Evolutionary conservation across 1,284 basidiomycete species (phyloP).

Genomic region (Kalmanozyma brasiliensis): DNA sequence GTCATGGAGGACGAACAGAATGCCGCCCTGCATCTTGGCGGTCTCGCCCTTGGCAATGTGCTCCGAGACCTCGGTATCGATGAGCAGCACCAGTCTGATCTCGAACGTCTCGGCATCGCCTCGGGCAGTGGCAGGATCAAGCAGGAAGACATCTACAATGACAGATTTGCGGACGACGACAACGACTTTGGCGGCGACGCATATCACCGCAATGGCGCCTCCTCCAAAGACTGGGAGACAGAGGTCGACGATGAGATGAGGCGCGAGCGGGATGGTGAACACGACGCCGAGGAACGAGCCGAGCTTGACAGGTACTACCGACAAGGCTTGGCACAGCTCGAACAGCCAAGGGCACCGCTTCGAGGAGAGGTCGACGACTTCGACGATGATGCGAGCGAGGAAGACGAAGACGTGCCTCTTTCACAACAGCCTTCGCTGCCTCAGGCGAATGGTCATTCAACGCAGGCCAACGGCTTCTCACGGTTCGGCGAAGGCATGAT

Average conservation of each 20-base stretch:
- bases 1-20: constrained; percentile 63
- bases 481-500: constrained; percentile 26
- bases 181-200: constrained; percentile 46
- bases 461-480: constrained; percentile 21
- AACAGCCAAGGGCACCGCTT: constrained; percentile 32
- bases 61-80: constrained; percentile 65
- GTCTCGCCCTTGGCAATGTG: constrained; percentile 65
- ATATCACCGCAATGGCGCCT: constrained; percentile 26
- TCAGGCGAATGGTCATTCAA: constrained; percentile 12
- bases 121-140: constrained; percentile 49
- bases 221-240: constrained; percentile 52
- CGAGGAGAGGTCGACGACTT: constrained; percentile 61
- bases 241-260: constrained; percentile 56
- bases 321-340: constrained; percentile 48
- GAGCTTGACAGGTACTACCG: constrained; percentile 55
- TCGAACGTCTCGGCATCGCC: constrained; percentile 52
- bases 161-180: constrained; percentile 63
- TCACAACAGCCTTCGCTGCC: constrained; percentile 9
- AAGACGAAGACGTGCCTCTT: constrained; percentile 38
- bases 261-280: constrained; percentile 42
- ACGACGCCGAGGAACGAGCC: constrained; percentile 44
- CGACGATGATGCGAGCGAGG: constrained; percentile 54
- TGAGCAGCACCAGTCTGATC: constrained; percentile 41
- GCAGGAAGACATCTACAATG: constrained; percentile 65
- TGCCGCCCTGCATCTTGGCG: constrained; percentile 62